These are phyloP conservation scores for Acorus calamus DNA, from an alignment of 106 monocot genomes.

Conservation along the genomic window DNA sequence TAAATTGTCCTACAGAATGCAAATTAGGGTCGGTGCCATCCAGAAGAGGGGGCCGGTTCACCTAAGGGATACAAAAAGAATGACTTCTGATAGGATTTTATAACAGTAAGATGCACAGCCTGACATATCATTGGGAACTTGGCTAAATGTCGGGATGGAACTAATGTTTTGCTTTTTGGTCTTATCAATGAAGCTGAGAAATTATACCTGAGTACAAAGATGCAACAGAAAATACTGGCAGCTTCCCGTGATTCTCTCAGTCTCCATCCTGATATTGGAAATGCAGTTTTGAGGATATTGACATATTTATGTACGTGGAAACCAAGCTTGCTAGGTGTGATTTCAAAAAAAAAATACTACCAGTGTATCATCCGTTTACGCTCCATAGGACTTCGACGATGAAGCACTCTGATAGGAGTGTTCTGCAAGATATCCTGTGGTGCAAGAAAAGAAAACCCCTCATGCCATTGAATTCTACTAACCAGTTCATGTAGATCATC, in stretches of 20 bases:
- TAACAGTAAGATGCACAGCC: no score
- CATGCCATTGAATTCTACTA: no score
- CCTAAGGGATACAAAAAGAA: not conserved
- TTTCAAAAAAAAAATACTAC: slow-evolving; percentile 19
- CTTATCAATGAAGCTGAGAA: not conserved
- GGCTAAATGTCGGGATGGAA: no score
- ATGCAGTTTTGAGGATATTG: not conserved
- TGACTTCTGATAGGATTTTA: not conserved
- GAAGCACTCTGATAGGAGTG: slow-evolving; percentile 88
- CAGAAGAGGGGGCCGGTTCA: no score
- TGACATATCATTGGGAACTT: no score
- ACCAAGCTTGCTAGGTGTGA: not conserved
- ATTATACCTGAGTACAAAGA: slow-evolving; percentile 81
- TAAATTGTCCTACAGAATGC: no score
- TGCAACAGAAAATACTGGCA: slow-evolving; percentile 77
- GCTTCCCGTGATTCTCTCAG: slow-evolving; percentile 52
- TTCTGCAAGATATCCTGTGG: slow-evolving; percentile 70
- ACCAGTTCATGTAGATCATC: not conserved
- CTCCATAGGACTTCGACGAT: slow-evolving; percentile 86
- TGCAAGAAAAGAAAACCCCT: not conserved
- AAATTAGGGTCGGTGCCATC: no score
- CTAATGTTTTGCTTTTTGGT: no score
- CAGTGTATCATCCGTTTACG: slow-evolving; percentile 85
- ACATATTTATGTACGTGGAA: not conserved
- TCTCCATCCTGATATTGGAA: slow-evolving; percentile 56